These are phyloP conservation scores for Ceratocystis diversiconidia DNA, from an alignment of 2,329 filamentous ascomycete genomes.

Conservation along the genomic window DNA sequence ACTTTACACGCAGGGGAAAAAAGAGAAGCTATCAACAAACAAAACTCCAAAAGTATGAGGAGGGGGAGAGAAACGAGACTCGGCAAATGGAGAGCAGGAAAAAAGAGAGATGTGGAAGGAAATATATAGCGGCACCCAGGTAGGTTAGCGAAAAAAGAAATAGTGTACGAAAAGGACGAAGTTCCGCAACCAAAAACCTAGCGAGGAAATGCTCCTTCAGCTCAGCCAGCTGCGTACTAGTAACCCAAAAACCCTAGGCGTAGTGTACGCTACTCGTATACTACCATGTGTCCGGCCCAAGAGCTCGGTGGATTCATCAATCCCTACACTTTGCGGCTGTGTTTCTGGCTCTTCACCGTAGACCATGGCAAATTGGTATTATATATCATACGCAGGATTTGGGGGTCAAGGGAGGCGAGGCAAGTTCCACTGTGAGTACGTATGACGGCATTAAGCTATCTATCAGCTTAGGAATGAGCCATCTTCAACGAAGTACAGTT, in stretches of 20 bases:
- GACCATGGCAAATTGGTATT: neutral
- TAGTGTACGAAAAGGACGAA: neutral
- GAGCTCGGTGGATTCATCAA: neutral
- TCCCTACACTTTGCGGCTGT: neutral
- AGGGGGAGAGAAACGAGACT: neutral
- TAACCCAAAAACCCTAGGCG: neutral
- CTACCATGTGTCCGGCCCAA: neutral
- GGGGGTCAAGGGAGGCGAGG: neutral
- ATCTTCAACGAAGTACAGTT: neutral
- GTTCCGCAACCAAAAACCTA: neutral
- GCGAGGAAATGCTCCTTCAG: neutral
- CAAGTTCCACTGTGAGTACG: neutral
- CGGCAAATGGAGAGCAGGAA: neutral
- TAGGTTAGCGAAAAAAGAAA: neutral
- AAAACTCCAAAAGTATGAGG: neutral
- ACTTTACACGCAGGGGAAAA: neutral
- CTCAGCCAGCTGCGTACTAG: neutral
- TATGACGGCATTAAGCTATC: neutral
- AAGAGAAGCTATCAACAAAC: neutral
- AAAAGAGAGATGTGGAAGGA: neutral
- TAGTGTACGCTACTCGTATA: neutral
- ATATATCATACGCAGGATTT: neutral
- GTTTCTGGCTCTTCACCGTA: neutral
- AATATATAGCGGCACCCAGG: neutral
- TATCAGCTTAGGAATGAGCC: neutral